A percentile compares a stretch with the other conserved stretches of the same genome.
Evolutionary conservation across 805 yeast genomes (phyloP).

Genomic region (Candida khao-thaluensis): DNA sequence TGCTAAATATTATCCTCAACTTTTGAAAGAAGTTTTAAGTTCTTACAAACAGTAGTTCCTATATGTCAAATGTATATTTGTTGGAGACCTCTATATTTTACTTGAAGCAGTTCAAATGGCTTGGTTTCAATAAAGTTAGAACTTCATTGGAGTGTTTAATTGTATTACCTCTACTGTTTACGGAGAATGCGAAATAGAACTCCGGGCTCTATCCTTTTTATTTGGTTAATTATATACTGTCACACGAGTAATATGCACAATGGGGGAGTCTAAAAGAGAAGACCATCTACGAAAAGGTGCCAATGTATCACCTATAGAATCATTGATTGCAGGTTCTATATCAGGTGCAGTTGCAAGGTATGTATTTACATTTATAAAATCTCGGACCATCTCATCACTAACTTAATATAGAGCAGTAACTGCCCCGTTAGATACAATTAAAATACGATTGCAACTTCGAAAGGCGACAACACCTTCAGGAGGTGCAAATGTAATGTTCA

Average conservation of each 20-base stretch:
- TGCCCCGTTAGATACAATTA: conserved; percentile 79
- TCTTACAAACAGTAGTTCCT: conserved; percentile 10
- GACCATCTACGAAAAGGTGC: conserved; percentile 54
- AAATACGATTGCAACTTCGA: conserved; percentile 71
- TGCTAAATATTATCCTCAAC: conserved; percentile 41
- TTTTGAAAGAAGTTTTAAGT: conserved; percentile 31
- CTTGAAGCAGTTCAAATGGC: too few relatives aligned
- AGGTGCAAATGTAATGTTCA: conserved; percentile 39
- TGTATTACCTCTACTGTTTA: too few relatives aligned
- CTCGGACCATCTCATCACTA: conserved; percentile 16
- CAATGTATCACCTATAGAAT: conserved; percentile 49
- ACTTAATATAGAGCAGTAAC: conserved; percentile 46
- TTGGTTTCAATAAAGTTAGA: too few relatives aligned
- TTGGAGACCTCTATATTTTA: too few relatives aligned
- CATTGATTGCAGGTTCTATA: conserved; percentile 66
- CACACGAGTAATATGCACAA: too few relatives aligned
- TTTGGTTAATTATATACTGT: too few relatives aligned
- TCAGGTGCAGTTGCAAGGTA: conserved; percentile 60
- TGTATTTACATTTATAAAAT: conserved; percentile 12
- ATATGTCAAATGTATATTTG: too few relatives aligned
- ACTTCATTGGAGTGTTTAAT: too few relatives aligned
- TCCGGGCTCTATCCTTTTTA: conserved; percentile 5
- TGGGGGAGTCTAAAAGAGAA: conserved; percentile 15
- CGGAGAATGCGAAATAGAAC: too few relatives aligned
- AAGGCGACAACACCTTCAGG: conserved; percentile 16